Evolutionary conservation across 1,284 basidiomycete species (phyloP).

Genomic region (Cryptococcus sp.): DNA sequence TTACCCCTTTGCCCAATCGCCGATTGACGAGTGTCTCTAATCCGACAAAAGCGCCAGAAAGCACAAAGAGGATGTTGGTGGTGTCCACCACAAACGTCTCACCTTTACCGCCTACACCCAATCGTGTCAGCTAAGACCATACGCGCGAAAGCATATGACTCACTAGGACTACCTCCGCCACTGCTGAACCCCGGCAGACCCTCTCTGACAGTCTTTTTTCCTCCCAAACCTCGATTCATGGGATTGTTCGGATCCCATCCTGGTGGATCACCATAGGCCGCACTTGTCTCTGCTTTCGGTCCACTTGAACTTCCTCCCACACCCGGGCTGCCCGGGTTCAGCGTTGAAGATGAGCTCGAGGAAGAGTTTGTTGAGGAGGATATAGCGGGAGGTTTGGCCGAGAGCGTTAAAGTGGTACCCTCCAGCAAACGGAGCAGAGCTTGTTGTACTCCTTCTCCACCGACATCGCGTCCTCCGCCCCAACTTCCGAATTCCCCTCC

Average conservation of each 20-base stretch:
- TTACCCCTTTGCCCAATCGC: conserved; percentile 77
- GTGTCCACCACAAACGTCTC: conserved; percentile 53
- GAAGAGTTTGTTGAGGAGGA: conserved; percentile 18
- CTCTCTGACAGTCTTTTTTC: conserved; percentile 49
- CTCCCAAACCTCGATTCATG: conserved; percentile 39
- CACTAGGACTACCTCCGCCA: conserved; percentile 34
- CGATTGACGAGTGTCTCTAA: conserved; percentile 78
- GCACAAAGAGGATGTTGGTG: conserved; percentile 84
- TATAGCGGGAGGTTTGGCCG: conserved; percentile 59
- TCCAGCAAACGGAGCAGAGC: conserved; percentile 88
- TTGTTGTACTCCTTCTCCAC: conserved; percentile 95
- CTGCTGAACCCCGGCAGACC: conserved; percentile 46
- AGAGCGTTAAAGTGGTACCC: conserved; percentile 76
- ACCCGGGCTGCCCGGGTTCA: conserved; percentile 1
- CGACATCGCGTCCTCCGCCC: conserved; percentile 77
- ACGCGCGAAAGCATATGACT: background rate
- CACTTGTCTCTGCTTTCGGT: conserved; percentile 25
- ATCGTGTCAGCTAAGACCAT: conserved; percentile 1
- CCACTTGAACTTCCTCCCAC: conserved; percentile 10
- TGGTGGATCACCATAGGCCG: conserved; percentile 32
- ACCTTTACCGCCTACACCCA: conserved; percentile 38
- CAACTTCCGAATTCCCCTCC: conserved; percentile 57
- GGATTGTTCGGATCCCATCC: conserved; percentile 47
- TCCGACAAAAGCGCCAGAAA: conserved; percentile 93
- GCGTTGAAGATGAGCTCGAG: conserved; percentile 5